Evolutionary conservation across 805 yeast genomes (phyloP), one percentile per base, ranked within the genome.

Genomic region (Candida broadrunensis): DNA sequence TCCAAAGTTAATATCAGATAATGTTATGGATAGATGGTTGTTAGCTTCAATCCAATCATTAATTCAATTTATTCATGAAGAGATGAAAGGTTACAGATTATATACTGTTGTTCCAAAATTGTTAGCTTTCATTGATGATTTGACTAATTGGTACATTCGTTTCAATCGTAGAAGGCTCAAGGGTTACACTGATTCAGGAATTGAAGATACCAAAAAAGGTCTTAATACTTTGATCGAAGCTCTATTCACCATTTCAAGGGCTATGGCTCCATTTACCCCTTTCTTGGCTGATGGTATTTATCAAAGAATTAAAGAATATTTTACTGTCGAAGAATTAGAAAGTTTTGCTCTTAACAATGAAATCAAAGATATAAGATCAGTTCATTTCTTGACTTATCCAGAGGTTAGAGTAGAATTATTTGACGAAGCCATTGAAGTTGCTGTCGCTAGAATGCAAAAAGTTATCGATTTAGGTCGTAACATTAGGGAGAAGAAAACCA

Each of bases 181-280:
- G 83, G 98, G 98, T 62, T 63, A 61, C 49, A 46, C 70, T 24
- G 93, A 85, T 59, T 83, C 78, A 45, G 97, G 96, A 45, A 67
- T 79, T 38, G 84, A 81, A 42, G 99, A 93, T 60, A 85, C 97
- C 55, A 65, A 81, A 52, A 78, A 78, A 56, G 97, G 97, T 36
- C 77, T 93, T 57, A 93, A 93, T 70, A 86, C 97, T 18, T 73
- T 93, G 65, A 82, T 90, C 42, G 96, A 89, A 63, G 96, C 93
- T 25, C 73, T 90, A 54, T 85, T 86, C 64, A 88, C 88, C 35
- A 81, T 93, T 58, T 84, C 81, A 38, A 82, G 97, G 62, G 95
- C 96, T 36, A 91, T 93, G 97, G 98, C 98, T 43, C 99, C 99
- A 50, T 93, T 93, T 72, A 90, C 98, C 39, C 99, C 99, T 50